Evolutionary conservation across 495 filamentous ascomycete species (phyloP).

Genomic region (Hypoxylon trugodes): DNA sequence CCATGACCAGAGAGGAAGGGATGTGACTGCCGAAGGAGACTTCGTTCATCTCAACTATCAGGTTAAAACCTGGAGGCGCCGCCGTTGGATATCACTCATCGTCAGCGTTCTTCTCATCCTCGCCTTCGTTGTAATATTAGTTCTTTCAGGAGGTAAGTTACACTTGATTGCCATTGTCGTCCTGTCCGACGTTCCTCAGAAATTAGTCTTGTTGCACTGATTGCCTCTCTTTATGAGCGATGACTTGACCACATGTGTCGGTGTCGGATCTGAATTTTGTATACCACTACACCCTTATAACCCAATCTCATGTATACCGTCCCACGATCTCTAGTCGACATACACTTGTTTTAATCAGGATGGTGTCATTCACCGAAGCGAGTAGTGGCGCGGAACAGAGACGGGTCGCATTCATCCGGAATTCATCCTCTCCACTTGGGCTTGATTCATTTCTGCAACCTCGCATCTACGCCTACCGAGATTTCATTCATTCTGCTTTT

Average conservation of each 20-base stretch:
- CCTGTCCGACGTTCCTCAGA: background rate
- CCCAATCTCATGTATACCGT: too few relatives aligned
- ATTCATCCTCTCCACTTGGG: slow-evolving; percentile 19
- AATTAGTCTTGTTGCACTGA: background rate
- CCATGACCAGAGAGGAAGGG: slow-evolving; percentile 11
- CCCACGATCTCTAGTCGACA: too few relatives aligned
- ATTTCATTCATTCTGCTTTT: background rate
- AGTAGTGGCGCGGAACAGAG: slow-evolving; percentile 8
- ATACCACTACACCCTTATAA: background rate
- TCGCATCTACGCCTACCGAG: background rate
- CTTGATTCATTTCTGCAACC: background rate
- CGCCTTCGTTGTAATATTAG: slow-evolving; percentile 40
- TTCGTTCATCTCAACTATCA: slow-evolving; percentile 16
- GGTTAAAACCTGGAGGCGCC: slow-evolving; percentile 37
- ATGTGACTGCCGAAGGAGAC: slow-evolving; percentile 15
- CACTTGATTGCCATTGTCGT: background rate
- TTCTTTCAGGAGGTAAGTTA: slow-evolving; percentile 43
- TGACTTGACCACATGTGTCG: background rate
- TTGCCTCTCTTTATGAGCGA: background rate
- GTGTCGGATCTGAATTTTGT: background rate
- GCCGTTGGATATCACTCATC: slow-evolving; percentile 46
- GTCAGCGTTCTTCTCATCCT: slow-evolving; percentile 39
- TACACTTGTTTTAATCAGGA: background rate
- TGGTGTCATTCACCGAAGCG: slow-evolving; percentile 2
- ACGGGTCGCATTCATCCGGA: slow-evolving; percentile 33